phyloP scores from a whole-genome alignment of 306 rosid genomes.

The Dryas octopetala region DNA sequence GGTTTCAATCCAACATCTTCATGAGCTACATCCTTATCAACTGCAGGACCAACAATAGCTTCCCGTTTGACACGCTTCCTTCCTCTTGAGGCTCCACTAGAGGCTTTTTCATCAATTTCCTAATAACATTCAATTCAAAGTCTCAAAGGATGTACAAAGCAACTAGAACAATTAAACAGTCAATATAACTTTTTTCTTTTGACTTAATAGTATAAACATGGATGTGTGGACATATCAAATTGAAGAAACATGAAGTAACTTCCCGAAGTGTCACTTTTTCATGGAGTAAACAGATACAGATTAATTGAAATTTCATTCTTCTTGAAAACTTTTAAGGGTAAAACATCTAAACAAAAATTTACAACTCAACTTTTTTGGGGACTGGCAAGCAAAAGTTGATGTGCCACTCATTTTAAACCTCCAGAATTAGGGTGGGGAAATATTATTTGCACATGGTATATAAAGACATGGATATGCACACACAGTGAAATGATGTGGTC shows the following conservation, averaged over 20 bases:
- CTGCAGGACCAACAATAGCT: slow-evolving; percentile 86
- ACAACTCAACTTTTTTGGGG: background rate
- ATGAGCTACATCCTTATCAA: slow-evolving; percentile 82
- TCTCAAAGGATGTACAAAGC: background rate
- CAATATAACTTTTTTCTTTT: background rate
- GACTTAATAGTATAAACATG: background rate
- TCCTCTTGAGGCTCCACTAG: slow-evolving; percentile 41
- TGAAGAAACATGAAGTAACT: slow-evolving; percentile 7
- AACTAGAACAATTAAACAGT: slow-evolving; percentile 11
- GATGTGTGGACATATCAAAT: slow-evolving; percentile 9
- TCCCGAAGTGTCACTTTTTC: background rate
- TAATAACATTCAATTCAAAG: slow-evolving; percentile 27
- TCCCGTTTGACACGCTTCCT: slow-evolving; percentile 64
- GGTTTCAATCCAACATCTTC: slow-evolving; percentile 88
- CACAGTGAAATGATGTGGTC: background rate
- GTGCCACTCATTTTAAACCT: background rate
- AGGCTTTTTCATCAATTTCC: slow-evolving; percentile 48
- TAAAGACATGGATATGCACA: background rate
- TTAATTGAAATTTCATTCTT: too few species aligned
- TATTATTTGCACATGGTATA: background rate
- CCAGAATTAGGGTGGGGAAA: background rate
- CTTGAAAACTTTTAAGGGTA: background rate
- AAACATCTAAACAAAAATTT: background rate
- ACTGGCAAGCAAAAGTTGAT: background rate
- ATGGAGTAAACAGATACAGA: background rate